Conservation (phyloP, 192 early-diverging fungal species). For the Gamsiella multidivaricata region DNA sequence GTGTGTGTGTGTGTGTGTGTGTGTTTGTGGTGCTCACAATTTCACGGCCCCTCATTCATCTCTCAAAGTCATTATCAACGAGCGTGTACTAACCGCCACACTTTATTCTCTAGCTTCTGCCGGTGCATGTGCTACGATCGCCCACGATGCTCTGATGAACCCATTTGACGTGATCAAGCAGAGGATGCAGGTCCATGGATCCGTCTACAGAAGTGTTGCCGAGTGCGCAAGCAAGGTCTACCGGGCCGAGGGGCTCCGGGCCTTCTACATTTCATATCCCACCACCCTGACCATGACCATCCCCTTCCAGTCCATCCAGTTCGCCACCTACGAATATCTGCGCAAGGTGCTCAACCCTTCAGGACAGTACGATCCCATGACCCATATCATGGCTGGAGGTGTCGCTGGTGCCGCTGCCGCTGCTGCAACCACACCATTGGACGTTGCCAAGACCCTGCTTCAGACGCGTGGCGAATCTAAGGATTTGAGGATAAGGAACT, state of each 20-base stretch:
- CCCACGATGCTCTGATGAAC: slow-evolving; percentile 93
- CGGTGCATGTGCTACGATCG: slow-evolving; percentile 90
- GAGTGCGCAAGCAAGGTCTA: slow-evolving; percentile 80
- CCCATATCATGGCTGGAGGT: slow-evolving; percentile 88
- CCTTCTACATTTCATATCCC: slow-evolving; percentile 95
- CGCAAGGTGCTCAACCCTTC: slow-evolving; percentile 85
- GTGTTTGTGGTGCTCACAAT: too few relatives aligned
- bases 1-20: too few relatives aligned
- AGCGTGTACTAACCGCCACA: not conserved
- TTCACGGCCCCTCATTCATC: not conserved
- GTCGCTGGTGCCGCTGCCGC: slow-evolving; percentile 90
- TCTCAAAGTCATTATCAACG: slow-evolving; percentile 2
- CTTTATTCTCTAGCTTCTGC: slow-evolving; percentile 69
- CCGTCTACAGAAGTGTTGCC: slow-evolving; percentile 72
- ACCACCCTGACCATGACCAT: slow-evolving; percentile 95
- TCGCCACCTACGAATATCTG: slow-evolving; percentile 91
- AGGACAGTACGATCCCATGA: slow-evolving; percentile 86
- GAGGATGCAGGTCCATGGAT: slow-evolving; percentile 90
- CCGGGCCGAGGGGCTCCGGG: slow-evolving; percentile 79
- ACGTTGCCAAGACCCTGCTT: slow-evolving; percentile 94
- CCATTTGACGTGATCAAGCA: slow-evolving; percentile 98
- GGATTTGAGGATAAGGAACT: slow-evolving; percentile 79
- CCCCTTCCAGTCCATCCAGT: slow-evolving; percentile 95
- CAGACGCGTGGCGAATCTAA: slow-evolving; percentile 87
- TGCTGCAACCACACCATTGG: slow-evolving; percentile 90